Conservation (phyloP, 2,329 filamentous ascomycete species). For the Zalaria obscura region DNA sequence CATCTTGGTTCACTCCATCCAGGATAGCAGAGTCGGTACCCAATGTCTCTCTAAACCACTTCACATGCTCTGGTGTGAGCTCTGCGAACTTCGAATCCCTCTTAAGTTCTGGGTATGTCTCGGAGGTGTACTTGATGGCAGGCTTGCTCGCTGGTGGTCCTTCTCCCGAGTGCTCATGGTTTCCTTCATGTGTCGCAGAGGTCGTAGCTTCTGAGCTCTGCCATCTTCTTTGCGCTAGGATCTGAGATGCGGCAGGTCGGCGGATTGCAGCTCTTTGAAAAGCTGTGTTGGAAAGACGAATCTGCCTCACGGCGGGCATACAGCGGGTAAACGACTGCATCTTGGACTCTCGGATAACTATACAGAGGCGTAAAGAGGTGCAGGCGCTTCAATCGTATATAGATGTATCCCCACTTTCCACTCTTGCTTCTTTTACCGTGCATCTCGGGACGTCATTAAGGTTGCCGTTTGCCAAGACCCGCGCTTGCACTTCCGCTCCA, state of each 20-base stretch:
- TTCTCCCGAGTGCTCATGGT: conserved; percentile 10
- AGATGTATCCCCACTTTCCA: no score
- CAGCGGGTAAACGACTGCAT: conserved; percentile 6
- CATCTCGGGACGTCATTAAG: no score
- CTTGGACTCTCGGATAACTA: background rate
- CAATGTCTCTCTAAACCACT: conserved; percentile 68
- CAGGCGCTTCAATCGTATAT: no score
- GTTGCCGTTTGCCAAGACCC: no score
- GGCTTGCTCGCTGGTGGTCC: conserved; percentile 11
- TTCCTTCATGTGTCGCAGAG: conserved; percentile 11
- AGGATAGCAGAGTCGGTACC: conserved; percentile 67
- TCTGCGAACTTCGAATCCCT: conserved; percentile 62
- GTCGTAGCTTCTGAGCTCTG: conserved; percentile 15
- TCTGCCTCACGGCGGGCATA: conserved; percentile 15
- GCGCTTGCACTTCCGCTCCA: no score
- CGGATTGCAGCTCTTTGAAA: conserved; percentile 12
- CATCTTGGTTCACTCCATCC: conserved; percentile 65
- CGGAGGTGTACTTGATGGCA: conserved; percentile 63
- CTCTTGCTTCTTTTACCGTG: no score
- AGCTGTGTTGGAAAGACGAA: conserved; percentile 15
- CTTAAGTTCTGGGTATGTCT: conserved; percentile 72
- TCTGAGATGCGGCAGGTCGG: conserved; percentile 9
- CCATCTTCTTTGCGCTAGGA: conserved; percentile 12
- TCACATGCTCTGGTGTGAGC: conserved; percentile 65
- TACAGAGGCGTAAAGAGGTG: no score